These are phyloP conservation scores for Euphorbia celastroides DNA, from an alignment of 441 rosid species.

Conservation along the genomic window DNA sequence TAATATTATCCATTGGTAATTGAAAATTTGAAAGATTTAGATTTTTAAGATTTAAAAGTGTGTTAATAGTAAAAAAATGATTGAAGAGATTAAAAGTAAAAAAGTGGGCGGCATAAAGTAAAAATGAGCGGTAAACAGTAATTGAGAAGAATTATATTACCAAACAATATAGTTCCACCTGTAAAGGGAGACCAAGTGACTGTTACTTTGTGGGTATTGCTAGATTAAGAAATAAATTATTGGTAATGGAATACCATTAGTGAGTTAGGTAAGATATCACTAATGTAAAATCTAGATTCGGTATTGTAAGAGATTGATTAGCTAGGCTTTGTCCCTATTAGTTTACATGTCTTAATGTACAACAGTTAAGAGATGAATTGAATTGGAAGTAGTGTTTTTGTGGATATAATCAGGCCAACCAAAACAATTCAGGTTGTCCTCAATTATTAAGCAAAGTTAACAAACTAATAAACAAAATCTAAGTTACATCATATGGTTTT, in stretches of 20 bases:
- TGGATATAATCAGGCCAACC: background rate
- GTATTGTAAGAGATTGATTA: slow-evolving; percentile 18
- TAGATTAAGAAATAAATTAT: slow-evolving; percentile 6
- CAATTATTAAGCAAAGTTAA: background rate
- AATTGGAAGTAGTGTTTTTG: background rate
- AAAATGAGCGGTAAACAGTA: no score
- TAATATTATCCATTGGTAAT: no score
- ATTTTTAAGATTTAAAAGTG: no score
- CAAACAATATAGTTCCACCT: background rate
- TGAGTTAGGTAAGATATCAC: slow-evolving; percentile 28
- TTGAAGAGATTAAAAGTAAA: no score
- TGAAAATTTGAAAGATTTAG: no score
- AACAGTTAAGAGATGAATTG: background rate
- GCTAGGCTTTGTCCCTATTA: slow-evolving; percentile 3
- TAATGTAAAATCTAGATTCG: slow-evolving; percentile 22
- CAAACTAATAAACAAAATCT: background rate
- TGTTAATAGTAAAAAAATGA: no score
- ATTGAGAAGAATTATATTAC: no score
- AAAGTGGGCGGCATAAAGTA: no score
- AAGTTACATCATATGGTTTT: background rate
- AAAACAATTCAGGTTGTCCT: background rate
- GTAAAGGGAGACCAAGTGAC: background rate
- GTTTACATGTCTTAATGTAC: slow-evolving; percentile 17
- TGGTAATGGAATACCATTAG: slow-evolving; percentile 13
- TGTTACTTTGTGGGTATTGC: slow-evolving; percentile 4